phyloP scores from a whole-genome alignment of 2,329 filamentous ascomycete genomes.

The Pseudogymnoascus sp. region DNA sequence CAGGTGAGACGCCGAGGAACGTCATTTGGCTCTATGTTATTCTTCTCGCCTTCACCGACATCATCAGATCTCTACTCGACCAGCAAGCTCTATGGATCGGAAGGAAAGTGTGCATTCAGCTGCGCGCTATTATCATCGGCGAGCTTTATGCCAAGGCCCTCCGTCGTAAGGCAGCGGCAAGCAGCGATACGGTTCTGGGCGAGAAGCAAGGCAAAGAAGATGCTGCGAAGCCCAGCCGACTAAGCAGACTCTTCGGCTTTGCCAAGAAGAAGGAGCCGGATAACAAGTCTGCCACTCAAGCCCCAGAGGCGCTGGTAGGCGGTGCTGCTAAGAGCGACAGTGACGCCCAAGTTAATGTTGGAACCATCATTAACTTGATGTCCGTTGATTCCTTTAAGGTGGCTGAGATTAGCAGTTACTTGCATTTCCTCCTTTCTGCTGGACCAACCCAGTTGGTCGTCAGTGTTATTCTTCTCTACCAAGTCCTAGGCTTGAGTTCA shows the following conservation, averaged over 20 bases:
- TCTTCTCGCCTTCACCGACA: constrained; percentile 73
- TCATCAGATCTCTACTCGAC: constrained; percentile 72
- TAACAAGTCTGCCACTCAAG: constrained; percentile 31
- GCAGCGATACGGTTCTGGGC: constrained; percentile 64
- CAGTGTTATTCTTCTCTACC: constrained; percentile 74
- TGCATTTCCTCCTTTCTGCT: constrained; percentile 90
- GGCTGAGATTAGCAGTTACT: constrained; percentile 84
- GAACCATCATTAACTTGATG: constrained; percentile 99
- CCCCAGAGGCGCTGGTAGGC: constrained; percentile 27
- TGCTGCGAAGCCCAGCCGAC: constrained; percentile 33
- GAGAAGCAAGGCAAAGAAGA: constrained; percentile 38
- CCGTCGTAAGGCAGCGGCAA: constrained; percentile 77
- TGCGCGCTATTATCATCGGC: constrained; percentile 90
- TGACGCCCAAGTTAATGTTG: constrained; percentile 78
- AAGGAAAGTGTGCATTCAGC: constrained; percentile 84
- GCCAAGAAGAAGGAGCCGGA: constrained; percentile 43
- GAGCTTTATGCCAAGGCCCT: constrained; percentile 96
- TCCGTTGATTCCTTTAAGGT: constrained; percentile 99
- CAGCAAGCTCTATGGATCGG: constrained; percentile 88
- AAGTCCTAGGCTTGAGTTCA: constrained; percentile 84
- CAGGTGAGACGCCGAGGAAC: constrained; percentile 64
- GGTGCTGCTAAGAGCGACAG: constrained; percentile 29
- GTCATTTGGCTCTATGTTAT: constrained; percentile 96
- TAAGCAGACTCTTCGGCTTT: constrained; percentile 51
- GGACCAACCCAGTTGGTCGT: constrained; percentile 83